phyloP scores from a whole-genome alignment of 768 basidiomycete genomes.

The Kwoniella bestiolae region DNA sequence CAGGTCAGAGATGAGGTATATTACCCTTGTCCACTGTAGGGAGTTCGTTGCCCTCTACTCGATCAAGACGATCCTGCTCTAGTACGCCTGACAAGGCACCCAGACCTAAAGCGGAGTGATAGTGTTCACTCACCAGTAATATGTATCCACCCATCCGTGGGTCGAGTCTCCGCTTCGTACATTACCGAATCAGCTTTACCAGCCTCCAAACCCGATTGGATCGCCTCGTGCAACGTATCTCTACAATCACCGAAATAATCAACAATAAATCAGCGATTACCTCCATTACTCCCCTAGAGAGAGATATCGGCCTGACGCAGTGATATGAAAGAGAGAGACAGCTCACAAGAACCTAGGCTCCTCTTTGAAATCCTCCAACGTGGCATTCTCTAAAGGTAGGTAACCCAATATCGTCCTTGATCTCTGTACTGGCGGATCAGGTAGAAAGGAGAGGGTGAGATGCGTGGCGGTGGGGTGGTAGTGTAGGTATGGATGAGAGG shows the following conservation, averaged over 20 bases:
- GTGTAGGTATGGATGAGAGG: slow-evolving; percentile 51
- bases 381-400: slow-evolving; percentile 39
- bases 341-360: slow-evolving; percentile 50
- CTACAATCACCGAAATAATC: not conserved
- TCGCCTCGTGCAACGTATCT: slow-evolving; percentile 44
- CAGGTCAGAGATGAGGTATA: too few relatives aligned
- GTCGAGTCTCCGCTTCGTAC: slow-evolving; percentile 50
- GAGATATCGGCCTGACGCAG: too few relatives aligned
- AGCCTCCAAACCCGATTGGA: slow-evolving; percentile 37
- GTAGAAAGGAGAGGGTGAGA: slow-evolving; percentile 49
- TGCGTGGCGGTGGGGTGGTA: slow-evolving; percentile 45
- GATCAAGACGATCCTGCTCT: too few relatives aligned
- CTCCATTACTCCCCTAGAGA: too few relatives aligned
- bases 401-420: slow-evolving; percentile 50
- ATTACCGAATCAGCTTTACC: slow-evolving; percentile 36
- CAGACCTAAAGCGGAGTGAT: too few relatives aligned
- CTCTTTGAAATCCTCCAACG: slow-evolving; percentile 50
- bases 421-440: slow-evolving; percentile 31
- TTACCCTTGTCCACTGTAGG: too few relatives aligned
- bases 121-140: slow-evolving; percentile 55
- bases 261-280: not conserved
- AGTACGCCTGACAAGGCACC: too few relatives aligned
- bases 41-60: too few relatives aligned
- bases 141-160: slow-evolving; percentile 55
- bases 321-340: too few relatives aligned